Evolutionary conservation across 2,329 filamentous ascomycete species (phyloP), one percentile per base, ranked within the genome.

Genomic region (Curvularia spicifera): DNA sequence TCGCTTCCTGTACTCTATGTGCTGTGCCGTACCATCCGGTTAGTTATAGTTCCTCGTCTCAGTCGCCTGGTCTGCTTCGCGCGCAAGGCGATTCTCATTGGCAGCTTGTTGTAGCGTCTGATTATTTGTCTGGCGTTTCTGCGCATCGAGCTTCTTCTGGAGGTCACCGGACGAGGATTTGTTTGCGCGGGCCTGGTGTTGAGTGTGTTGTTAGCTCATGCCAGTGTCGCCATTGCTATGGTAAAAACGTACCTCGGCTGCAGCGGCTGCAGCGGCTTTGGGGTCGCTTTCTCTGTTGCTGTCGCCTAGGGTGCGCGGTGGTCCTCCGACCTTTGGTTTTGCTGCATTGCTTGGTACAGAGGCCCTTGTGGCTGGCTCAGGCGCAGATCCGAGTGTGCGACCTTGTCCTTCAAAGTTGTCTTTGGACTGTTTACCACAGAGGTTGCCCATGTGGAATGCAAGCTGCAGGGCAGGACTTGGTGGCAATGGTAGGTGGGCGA

Each of bases 61-160:
- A 1, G 82, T 81, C 15, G 80, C 84, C 43, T 83, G 82, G 73
- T 96, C 91, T 8, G 88, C 86, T 62, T 93, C 87, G 53, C 91
- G 83, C 13, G 82, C 82, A 46, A 84, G 81, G 55, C 87, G 79
- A 71, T 93, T 90, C 55, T 88, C 83, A 51, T 83, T 80, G 72
- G 91, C 92, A 4, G 82, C 85, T 64, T 90, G 84, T 62, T 87
- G 86, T 48, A 96, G 79, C 1, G 87, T 88, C 59, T 89, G 86
- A 29, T 79, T 82, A 52, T 87, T 84, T 8, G 89, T 92, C 79
- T 91, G 87, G 67, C 86, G 87, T 79, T 90, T 91, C 78, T 96
- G 90, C 35, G 87, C 88, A 53, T 88, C 85, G 13, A 97, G 81
- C 72, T 93, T 88, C 31, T 91, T 73, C 24, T 70, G 72, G 18